Conservation (phyloP, 352 stramenopile genomes). For the Peronospora farinosa region DNA sequence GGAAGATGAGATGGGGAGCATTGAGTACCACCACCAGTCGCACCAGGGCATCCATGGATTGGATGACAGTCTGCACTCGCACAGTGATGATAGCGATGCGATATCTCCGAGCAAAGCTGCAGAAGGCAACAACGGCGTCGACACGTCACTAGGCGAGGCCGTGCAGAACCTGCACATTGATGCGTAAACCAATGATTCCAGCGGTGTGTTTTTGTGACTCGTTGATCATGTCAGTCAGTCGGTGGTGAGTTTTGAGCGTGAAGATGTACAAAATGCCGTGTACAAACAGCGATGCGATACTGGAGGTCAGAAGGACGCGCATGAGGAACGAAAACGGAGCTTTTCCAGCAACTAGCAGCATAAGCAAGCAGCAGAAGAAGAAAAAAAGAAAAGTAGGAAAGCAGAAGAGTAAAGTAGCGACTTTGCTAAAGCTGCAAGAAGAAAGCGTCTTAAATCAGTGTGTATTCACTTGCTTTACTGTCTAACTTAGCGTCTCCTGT, state of each 20-base stretch:
- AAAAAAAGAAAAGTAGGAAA: constrained; percentile 16
- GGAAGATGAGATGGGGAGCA: constrained; percentile 39
- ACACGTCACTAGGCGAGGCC: constrained; percentile 49
- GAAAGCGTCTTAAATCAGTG: constrained; percentile 26
- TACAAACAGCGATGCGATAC: constrained; percentile 35
- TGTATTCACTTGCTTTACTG: constrained; percentile 16
- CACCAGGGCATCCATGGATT: constrained; percentile 19
- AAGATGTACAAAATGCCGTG: constrained; percentile 34
- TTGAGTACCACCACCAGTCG: constrained; percentile 32
- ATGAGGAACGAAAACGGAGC: constrained; percentile 17
- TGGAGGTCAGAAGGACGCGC: constrained; percentile 25
- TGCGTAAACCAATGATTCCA: constrained; percentile 19
- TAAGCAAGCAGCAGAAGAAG: constrained; percentile 12
- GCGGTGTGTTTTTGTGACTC: constrained; percentile 40
- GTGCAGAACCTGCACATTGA: constrained; percentile 71
- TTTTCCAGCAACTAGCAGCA: constrained; percentile 19
- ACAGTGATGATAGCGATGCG: constrained; percentile 24
- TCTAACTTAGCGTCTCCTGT: constrained; percentile 5
- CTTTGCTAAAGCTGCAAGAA: constrained; percentile 5
- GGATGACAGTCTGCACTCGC: constrained; percentile 30
- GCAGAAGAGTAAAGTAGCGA: constrained; percentile 10
- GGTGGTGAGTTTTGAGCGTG: constrained; percentile 35
- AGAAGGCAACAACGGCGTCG: constrained; percentile 30
- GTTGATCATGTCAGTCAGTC: constrained; percentile 32
- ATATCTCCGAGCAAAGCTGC: constrained; percentile 13